These are phyloP conservation scores for Macrotyloma uniflorum DNA, from an alignment of 306 rosid genomes.

Conservation along the genomic window DNA sequence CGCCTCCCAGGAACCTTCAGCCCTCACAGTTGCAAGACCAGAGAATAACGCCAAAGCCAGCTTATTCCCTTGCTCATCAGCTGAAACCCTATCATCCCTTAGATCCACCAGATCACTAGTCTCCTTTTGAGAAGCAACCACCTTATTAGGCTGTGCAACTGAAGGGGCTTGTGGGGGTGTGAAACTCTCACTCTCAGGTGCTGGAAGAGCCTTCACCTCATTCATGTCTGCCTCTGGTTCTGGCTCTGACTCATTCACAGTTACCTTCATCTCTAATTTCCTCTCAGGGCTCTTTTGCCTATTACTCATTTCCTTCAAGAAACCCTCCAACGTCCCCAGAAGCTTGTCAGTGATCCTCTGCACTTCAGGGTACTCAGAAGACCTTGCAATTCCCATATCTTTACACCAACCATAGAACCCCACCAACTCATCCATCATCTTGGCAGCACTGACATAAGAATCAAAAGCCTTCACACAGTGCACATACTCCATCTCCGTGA, in stretches of 20 bases:
- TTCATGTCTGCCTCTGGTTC: slow-evolving; percentile 34
- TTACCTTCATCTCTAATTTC: slow-evolving; percentile 47
- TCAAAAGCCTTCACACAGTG: slow-evolving; percentile 71
- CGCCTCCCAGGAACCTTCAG: slow-evolving; percentile 78
- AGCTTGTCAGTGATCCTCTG: slow-evolving; percentile 68
- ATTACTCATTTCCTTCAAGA: slow-evolving; percentile 61
- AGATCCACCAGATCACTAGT: slow-evolving; percentile 72
- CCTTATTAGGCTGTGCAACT: slow-evolving; percentile 33
- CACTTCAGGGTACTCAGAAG: slow-evolving; percentile 86
- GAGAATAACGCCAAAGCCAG: slow-evolving; percentile 80
- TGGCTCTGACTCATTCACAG: slow-evolving; percentile 31
- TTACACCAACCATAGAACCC: slow-evolving; percentile 84
- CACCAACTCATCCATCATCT: slow-evolving; percentile 67
- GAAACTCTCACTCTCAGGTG: slow-evolving; percentile 59
- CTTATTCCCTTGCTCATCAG: slow-evolving; percentile 80
- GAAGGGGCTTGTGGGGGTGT: slow-evolving; percentile 37
- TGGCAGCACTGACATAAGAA: slow-evolving; percentile 64
- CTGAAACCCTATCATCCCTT: slow-evolving; percentile 63
- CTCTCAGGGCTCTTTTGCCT: slow-evolving; percentile 55
- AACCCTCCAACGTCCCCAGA: slow-evolving; percentile 70
- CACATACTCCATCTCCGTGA: slow-evolving; percentile 73
- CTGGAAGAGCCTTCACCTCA: slow-evolving; percentile 83
- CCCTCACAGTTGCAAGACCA: slow-evolving; percentile 47
- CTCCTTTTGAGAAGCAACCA: slow-evolving; percentile 38
- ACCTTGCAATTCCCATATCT: slow-evolving; percentile 70